Percentiles rank a stretch among this genome's conserved stretches.
phyloP scores from a whole-genome alignment of 352 stramenopile genomes.

The Phytophthora capsici region DNA sequence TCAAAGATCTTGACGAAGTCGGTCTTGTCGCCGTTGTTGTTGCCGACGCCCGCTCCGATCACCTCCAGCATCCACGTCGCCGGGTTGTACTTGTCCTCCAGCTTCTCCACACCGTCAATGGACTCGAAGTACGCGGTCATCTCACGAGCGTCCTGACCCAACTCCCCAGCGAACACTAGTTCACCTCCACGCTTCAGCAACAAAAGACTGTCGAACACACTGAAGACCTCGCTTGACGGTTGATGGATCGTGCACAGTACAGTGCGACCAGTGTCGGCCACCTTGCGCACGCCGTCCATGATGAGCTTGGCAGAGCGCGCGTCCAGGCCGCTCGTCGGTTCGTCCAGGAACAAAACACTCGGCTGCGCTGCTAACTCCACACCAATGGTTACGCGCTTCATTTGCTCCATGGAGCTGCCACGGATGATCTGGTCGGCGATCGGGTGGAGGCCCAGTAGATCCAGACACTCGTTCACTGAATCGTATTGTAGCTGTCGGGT shows the following conservation, averaged over 20 bases:
- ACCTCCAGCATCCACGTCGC: constrained; percentile 47
- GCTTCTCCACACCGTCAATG: constrained; percentile 42
- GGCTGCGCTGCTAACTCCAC: constrained; percentile 30
- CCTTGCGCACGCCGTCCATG: constrained; percentile 87
- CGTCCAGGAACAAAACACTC: constrained; percentile 49
- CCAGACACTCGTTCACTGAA: constrained; percentile 31
- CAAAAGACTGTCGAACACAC: constrained; percentile 29
- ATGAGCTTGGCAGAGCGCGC: constrained; percentile 83
- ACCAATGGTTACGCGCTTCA: constrained; percentile 46
- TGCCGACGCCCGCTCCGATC: constrained; percentile 54
- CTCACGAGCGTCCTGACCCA: constrained; percentile 44
- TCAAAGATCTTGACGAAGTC: constrained; percentile 50
- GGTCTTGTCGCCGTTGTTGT: constrained; percentile 31
- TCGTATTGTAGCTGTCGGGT: constrained; percentile 42
- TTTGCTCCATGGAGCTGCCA: constrained; percentile 29
- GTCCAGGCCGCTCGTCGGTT: constrained; percentile 91
- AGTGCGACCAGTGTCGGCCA: constrained; percentile 73
- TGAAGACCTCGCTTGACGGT: constrained; percentile 87
- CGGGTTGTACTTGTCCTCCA: constrained; percentile 81
- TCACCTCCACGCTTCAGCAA: constrained; percentile 41
- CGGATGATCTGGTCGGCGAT: constrained; percentile 45
- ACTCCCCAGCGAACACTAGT: constrained; percentile 58
- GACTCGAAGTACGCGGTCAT: constrained; percentile 39
- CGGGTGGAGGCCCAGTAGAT: constrained; percentile 24
- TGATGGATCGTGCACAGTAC: constrained; percentile 95